A percentile compares a stretch with the other conserved stretches of the same genome.
phyloP scores from a whole-genome alignment of 495 filamentous ascomycete species.

The Talaromyces liani region DNA sequence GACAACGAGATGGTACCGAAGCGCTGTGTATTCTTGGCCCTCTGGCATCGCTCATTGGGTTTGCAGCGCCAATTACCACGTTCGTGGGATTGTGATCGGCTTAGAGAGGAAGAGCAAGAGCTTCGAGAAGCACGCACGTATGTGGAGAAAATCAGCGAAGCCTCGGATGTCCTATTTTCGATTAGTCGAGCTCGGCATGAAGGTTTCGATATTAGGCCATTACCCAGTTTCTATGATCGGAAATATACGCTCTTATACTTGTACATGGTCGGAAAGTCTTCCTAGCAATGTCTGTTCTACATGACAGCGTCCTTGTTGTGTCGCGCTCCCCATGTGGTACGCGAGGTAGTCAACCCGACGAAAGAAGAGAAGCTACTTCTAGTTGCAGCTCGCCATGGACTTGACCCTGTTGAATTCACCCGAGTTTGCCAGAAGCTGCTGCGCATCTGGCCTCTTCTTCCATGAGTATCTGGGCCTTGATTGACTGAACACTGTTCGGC shows the following conservation, averaged over 20 bases:
- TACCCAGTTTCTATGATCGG: constrained; percentile 23
- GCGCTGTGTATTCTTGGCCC: not conserved
- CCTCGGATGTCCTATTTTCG: constrained; percentile 46
- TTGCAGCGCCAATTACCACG: constrained; percentile 30
- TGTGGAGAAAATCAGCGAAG: constrained; percentile 37
- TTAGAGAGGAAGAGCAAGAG: constrained; percentile 40
- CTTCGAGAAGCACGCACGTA: constrained; percentile 23
- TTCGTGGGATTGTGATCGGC: constrained; percentile 38
- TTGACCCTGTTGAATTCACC: constrained; percentile 32
- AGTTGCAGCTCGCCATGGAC: constrained; percentile 37
- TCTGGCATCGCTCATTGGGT: constrained; percentile 33
- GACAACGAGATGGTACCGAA: not conserved
- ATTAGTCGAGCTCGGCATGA: constrained; percentile 37
- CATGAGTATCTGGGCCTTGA: constrained; percentile 7
- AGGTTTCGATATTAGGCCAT: constrained; percentile 24
- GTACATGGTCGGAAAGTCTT: constrained; percentile 34
- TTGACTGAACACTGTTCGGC: not conserved
- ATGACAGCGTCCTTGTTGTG: constrained; percentile 32
- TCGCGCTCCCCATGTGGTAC: constrained; percentile 23
- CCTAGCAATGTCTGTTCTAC: constrained; percentile 43
- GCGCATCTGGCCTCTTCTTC: constrained; percentile 36
- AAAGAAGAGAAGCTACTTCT: constrained; percentile 39
- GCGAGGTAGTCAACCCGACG: constrained; percentile 44
- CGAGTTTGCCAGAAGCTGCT: constrained; percentile 25
- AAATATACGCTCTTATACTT: constrained; percentile 25